These are phyloP conservation scores for Bacidia gigantensis DNA, from an alignment of 495 filamentous ascomycete species.

Conservation along the genomic window DNA sequence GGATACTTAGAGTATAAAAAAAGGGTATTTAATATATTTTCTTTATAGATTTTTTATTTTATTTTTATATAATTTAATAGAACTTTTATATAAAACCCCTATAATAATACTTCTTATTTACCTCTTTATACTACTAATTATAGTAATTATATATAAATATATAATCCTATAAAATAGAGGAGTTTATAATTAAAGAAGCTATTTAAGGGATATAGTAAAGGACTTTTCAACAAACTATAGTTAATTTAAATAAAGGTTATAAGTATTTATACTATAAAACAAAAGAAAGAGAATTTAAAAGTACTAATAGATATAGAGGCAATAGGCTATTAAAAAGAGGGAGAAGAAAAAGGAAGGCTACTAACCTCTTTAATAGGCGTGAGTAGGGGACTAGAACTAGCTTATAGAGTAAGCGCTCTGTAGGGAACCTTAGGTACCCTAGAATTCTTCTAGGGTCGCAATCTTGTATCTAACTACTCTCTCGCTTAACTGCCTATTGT, in stretches of 20 bases:
- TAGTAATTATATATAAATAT: not conserved
- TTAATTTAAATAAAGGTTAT: not conserved
- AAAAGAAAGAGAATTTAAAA: not conserved
- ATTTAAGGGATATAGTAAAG: not conserved
- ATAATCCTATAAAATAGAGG: not conserved
- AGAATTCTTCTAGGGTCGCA: not conserved
- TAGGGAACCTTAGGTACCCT: not conserved
- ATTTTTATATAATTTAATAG: constrained; percentile 3
- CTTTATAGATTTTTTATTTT: constrained; percentile 7
- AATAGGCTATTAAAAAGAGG: not conserved
- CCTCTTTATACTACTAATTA: not conserved
- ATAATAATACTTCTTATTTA: constrained; percentile 7
- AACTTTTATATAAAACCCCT: constrained; percentile 4
- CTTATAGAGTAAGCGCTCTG: not conserved
- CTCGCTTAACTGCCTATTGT: not conserved
- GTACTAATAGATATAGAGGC: not conserved
- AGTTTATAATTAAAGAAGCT: not conserved
- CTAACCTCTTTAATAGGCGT: not conserved
- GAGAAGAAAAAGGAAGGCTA: not conserved
- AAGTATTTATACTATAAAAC: not conserved
- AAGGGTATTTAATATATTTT: not conserved
- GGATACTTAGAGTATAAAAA: not conserved
- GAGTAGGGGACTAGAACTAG: not conserved
- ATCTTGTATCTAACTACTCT: not conserved
- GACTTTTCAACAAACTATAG: not conserved